A percentile compares a stretch with the other conserved stretches of the same genome.
These are phyloP conservation scores for Fusarium nisikadoi DNA, from an alignment of 2,329 filamentous ascomycete species.

Conservation along the genomic window DNA sequence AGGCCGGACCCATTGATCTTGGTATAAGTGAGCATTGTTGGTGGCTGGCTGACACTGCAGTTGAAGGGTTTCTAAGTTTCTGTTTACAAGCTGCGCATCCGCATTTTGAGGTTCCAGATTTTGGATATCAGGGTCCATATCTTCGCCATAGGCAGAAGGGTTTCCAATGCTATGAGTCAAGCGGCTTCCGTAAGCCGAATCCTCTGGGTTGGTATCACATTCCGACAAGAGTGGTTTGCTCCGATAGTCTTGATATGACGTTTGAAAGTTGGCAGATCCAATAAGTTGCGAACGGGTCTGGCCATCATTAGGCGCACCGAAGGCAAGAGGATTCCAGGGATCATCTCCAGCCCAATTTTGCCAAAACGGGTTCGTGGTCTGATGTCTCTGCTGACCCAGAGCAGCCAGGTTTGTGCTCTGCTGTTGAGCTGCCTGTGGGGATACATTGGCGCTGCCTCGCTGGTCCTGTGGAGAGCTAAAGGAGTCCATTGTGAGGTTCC, in stretches of 20 bases:
- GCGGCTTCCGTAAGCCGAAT: conserved; percentile 60
- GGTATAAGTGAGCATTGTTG: conserved; percentile 1
- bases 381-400: conserved; percentile 11
- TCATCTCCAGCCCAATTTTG: conserved; percentile 48
- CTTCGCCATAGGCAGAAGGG: conserved; percentile 58
- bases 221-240: conserved; percentile 51
- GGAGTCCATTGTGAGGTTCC: conserved; percentile 12
- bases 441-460: background rate
- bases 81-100: conserved; percentile 44
- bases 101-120: conserved; percentile 37
- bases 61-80: conserved; percentile 48
- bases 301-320: conserved; percentile 26
- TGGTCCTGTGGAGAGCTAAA: conserved; percentile 14
- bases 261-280: conserved; percentile 22
- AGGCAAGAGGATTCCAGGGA: conserved; percentile 57
- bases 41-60: conserved; percentile 13
- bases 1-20: conserved; percentile 21
- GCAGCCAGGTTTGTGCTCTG: conserved; percentile 14
- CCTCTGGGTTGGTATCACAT: conserved; percentile 52
- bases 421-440: conserved; percentile 16
- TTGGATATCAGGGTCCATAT: conserved; percentile 53
- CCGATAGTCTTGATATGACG: conserved; percentile 40
- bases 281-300: conserved; percentile 44
- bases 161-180: conserved; percentile 56
- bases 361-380: conserved; percentile 12